Conservation (phyloP, 139 green algal genomes). For the Pleodorina starrii region DNA sequence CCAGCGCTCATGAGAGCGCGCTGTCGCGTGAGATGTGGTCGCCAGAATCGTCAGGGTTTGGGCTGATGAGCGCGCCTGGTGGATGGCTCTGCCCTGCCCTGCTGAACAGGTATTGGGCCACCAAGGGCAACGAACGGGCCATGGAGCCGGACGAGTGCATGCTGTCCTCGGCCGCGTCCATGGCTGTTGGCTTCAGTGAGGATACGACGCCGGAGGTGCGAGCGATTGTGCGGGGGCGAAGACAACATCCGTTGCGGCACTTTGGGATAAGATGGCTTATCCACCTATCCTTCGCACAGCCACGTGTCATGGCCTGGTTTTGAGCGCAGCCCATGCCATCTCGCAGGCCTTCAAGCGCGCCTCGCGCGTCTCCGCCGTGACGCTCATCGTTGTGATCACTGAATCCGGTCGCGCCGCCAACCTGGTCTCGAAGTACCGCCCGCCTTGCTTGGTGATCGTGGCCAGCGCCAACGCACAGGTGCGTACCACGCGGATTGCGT, state of each 20-base stretch:
- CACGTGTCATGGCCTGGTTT: too few species aligned
- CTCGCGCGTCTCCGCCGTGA: background rate
- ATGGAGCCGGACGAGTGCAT: constrained; percentile 57
- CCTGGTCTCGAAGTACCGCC: constrained; percentile 80
- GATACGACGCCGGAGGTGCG: constrained; percentile 49
- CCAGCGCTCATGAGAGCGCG: too few species aligned
- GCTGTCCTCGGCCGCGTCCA: constrained; percentile 53
- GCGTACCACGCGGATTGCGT: too few species aligned
- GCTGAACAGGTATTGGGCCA: constrained; percentile 54
- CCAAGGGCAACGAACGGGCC: constrained; percentile 50
- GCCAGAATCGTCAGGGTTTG: too few species aligned
- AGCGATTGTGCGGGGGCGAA: background rate
- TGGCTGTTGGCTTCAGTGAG: constrained; percentile 63
- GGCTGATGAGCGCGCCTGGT: too few species aligned
- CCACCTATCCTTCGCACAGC: too few species aligned
- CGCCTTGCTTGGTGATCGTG: constrained; percentile 71
- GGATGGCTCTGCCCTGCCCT: too few species aligned
- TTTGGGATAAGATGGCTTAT: too few species aligned
- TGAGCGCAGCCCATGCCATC: background rate
- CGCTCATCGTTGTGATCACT: constrained; percentile 39
- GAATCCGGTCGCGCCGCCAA: constrained; percentile 50
- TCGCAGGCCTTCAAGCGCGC: constrained; percentile 33
- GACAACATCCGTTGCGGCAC: too few species aligned
- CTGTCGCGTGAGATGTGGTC: too few species aligned
- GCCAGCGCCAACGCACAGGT: constrained; percentile 58